Evolutionary conservation across 2,329 filamentous ascomycete genomes (phyloP).

Genomic region (Hortaea werneckii): DNA sequence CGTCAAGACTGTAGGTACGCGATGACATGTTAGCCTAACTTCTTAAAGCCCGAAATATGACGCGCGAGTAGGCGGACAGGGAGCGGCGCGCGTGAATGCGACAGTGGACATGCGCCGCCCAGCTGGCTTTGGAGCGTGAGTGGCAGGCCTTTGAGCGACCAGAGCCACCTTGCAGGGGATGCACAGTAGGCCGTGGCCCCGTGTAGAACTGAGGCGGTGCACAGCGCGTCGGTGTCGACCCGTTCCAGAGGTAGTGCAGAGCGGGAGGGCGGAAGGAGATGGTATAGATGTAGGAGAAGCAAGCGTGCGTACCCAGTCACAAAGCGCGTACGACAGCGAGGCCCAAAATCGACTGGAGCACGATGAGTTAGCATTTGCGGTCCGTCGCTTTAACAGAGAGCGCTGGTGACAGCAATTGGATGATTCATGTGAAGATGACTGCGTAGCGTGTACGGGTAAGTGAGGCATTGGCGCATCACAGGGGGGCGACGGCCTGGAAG

Average conservation of each 20-base stretch:
- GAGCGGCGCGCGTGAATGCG: not conserved
- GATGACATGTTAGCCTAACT: slow-evolving; percentile 5
- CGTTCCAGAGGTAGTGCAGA: slow-evolving; percentile 1
- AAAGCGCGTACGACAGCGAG: slow-evolving; percentile 9
- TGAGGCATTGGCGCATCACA: slow-evolving; percentile 4
- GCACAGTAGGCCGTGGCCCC: too few relatives aligned
- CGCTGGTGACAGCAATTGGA: slow-evolving; percentile 14
- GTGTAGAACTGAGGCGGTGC: slow-evolving; percentile 1
- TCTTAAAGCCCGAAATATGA: slow-evolving; percentile 11
- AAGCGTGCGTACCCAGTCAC: slow-evolving; percentile 1
- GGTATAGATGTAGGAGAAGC: not conserved
- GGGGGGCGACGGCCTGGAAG: slow-evolving; percentile 11
- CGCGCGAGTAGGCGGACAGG: slow-evolving; percentile 1
- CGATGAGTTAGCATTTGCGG: slow-evolving; percentile 18
- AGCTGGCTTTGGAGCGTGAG: too few relatives aligned
- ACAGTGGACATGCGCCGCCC: not conserved
- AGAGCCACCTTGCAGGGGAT: too few relatives aligned
- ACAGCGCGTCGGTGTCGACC: slow-evolving; percentile 1
- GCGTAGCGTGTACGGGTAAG: slow-evolving; percentile 9
- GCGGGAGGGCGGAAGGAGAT: not conserved
- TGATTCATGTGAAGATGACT: slow-evolving; percentile 3
- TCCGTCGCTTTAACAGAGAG: slow-evolving; percentile 8
- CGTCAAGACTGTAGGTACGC: slow-evolving; percentile 1
- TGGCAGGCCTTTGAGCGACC: too few relatives aligned
- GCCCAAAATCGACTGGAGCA: slow-evolving; percentile 10